Evolutionary conservation across 192 early-diverging fungal species (phyloP), one percentile per base, ranked within the genome.

Genomic region (Cetraspora pellucida): DNA sequence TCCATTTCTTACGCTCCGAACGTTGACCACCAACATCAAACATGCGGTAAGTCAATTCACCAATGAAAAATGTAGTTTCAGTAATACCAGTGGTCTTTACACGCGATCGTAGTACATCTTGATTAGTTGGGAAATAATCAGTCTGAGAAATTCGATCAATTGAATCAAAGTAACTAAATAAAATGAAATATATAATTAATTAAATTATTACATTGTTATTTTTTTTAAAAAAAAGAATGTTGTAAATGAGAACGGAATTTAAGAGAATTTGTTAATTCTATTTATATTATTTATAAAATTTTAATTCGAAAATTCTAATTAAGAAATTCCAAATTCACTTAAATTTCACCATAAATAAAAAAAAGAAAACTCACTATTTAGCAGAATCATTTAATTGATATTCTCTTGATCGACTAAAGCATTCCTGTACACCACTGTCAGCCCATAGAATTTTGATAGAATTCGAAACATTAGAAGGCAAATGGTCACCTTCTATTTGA

Each of bases 1-100:
- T 96, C 97, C 97, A 97, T 86, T 98, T 98, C 79, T 98, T 98
- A 79, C 97, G 90, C 87, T 98, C 97, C 54, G 95, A 96, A 55
- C 97, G 92, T 88, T 98, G 97, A 52, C 97, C 97, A 79, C 97
- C 97, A 57, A 98, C 97, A 86, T 98, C 97, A 83, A 95, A 93
- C 94, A 98, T 95, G 74, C 94, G 90, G 83, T 97, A 98, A 43
- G 94, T 96, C 58, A 97, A 82, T 50, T 96, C 94, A 28, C 93
- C 94, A 76, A 98, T 93, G 31, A 91, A 80, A 84, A 98, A 97
- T 9, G 91, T 92, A 3, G 95, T 97, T 83, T 98, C 97, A 47
- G 94, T 97, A 78, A 98, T 98, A 74, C 96, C 95, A 2, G 97
- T 97, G 0, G 97, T 96, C 86, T 97, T 98, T 79, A 98, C 96